Evolutionary conservation across 257 asterid genomes (phyloP), one percentile per base, ranked within the genome.

Genomic region (Solanum sitiens): DNA sequence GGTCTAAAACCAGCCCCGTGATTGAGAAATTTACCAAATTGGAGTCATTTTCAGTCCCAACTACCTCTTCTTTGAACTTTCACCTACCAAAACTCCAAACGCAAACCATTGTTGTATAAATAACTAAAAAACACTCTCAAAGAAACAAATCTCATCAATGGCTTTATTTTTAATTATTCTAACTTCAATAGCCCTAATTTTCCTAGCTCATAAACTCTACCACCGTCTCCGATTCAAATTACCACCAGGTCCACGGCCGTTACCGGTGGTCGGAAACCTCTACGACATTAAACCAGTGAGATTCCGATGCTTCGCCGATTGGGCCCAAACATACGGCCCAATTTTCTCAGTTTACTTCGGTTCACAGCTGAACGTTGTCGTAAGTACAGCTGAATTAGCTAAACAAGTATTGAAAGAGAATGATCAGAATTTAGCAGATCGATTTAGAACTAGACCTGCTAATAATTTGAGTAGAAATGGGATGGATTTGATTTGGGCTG

Each of bases 401-500:
- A 91, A 83, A 83, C 67, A 91, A 85, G 91, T 91, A 2, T 87
- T 91, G 14, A 91, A 91, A 73, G 93, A 91, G 8, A 91, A 91
- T 44, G 93, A 91, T 45, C 93, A 91, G 42, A 88, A 77, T 25
- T 59, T 91, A 47, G 91, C 93, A 3, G 91, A 91, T 72, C 83
- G 93, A 88, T 89, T 82, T 75, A 53, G 93, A 70, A 91, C 84
- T 21, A 65, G 88, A 5, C 44, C 87, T 1, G 84, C 91, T 27
- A 88, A 89, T 13, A 94, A 91, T 87, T 90, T 94, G 89, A 95
- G 98, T 89, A 93, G 93, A 87, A 91, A 93, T 83, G 98, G 98
- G 2, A 91, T 90, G 93, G 99, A 96, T 68, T 88, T 96, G 90
- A 95, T 96, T 21, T 96, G 99, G 99, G 92, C 99, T 8, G 99